A percentile compares a stretch with the other conserved stretches of the same genome.
Evolutionary conservation across 306 rosid species (phyloP).

Genomic region (cucumber (Cucumis sativus)): DNA sequence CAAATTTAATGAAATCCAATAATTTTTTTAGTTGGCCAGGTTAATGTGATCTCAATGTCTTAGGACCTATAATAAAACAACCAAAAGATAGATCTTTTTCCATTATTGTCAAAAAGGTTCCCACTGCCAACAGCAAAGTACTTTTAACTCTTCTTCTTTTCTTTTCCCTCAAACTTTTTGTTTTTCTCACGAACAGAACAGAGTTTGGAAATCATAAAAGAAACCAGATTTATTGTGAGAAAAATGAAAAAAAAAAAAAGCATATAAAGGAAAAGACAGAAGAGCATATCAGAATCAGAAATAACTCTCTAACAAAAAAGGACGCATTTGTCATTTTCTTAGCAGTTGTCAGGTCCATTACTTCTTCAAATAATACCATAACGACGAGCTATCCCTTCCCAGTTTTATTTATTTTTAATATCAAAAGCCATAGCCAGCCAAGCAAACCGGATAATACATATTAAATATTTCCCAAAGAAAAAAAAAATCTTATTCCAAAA

Average conservation of each 20-base stretch:
- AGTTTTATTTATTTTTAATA: neutral
- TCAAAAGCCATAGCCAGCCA: slow-evolving; percentile 5
- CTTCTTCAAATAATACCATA: neutral
- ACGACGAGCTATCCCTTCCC: neutral
- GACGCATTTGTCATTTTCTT: neutral
- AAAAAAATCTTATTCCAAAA: neutral
- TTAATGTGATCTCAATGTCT: neutral
- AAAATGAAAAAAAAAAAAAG: neutral
- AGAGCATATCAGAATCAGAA: neutral
- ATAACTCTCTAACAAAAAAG: neutral
- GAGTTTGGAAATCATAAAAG: neutral
- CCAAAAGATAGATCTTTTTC: neutral
- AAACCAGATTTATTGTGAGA: neutral
- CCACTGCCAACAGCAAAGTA: neutral
- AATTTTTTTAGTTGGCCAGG: neutral
- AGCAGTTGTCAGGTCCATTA: neutral
- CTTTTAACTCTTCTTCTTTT: neutral
- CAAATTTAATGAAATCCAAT: neutral
- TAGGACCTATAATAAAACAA: neutral
- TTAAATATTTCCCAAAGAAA: neutral
- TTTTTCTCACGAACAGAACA: neutral
- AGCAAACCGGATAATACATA: neutral
- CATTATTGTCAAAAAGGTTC: neutral
- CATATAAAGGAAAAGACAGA: neutral
- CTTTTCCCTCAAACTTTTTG: neutral